phyloP scores from a whole-genome alignment of 164 flowering plant species.

The Piper longum region DNA sequence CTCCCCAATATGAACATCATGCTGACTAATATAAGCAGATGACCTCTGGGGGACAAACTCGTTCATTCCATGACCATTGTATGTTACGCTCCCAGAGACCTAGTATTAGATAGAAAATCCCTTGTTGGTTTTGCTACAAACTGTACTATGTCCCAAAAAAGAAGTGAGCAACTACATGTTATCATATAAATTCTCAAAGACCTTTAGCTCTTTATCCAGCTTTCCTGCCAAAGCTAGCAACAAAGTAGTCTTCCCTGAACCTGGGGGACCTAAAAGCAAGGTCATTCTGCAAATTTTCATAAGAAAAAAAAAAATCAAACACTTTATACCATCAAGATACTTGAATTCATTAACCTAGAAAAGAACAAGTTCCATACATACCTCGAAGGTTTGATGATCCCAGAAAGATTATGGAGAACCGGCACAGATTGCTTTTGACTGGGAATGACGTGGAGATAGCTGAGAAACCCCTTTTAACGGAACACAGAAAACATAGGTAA shows the following conservation, averaged over 20 bases:
- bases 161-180: background rate
- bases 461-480: conserved; percentile 29
- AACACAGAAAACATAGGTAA: background rate
- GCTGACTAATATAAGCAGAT: conserved; percentile 51
- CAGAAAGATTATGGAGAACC: conserved; percentile 50
- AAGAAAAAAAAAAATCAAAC: background rate
- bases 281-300: conserved; percentile 17
- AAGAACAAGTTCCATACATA: conserved; percentile 1
- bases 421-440: conserved; percentile 33
- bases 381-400: conserved; percentile 50
- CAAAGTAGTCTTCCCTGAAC: conserved; percentile 22
- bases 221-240: conserved; percentile 29
- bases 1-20: conserved; percentile 51
- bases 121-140: background rate
- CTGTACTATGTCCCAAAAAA: background rate
- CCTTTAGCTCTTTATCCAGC: conserved; percentile 33
- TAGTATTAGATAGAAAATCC: conserved; percentile 4
- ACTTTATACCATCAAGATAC: background rate
- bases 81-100: conserved; percentile 50
- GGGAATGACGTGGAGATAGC: conserved; percentile 36
- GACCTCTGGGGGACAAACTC: conserved; percentile 65
- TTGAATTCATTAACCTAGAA: background rate
- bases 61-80: conserved; percentile 55
- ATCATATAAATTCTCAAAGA: conserved; percentile 3
- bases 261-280: conserved; percentile 26